Percentiles rank a stretch among this genome's conserved stretches.
Evolutionary conservation across 148 eudicot species (phyloP).

Genomic region (Chenopodium quinoa): DNA sequence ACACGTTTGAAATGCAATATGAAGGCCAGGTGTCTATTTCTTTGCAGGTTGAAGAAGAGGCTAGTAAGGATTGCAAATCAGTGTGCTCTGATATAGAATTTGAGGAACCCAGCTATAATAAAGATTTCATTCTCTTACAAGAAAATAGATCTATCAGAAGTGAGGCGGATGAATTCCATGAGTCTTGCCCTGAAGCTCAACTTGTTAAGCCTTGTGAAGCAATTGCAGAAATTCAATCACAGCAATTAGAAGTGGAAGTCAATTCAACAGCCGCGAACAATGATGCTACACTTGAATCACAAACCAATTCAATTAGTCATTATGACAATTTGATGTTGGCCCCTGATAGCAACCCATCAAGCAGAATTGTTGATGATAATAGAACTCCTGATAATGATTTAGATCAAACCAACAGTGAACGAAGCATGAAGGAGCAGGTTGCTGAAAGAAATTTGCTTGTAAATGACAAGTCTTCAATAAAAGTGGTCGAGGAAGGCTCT

Average conservation of each 20-base stretch:
- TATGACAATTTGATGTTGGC: slow-evolving; percentile 2
- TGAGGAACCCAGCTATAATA: slow-evolving; percentile 17
- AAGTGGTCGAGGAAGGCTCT: slow-evolving; percentile 12
- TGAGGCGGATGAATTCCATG: slow-evolving; percentile 9
- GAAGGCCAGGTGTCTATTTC: slow-evolving; percentile 1
- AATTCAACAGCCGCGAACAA: slow-evolving; percentile 20
- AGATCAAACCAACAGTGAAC: not conserved
- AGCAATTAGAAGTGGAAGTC: slow-evolving; percentile 16
- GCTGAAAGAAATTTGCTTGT: slow-evolving; percentile 5
- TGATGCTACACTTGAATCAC: slow-evolving; percentile 13
- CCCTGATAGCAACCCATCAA: slow-evolving; percentile 22
- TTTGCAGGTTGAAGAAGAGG: slow-evolving; percentile 11
- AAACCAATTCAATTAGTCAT: slow-evolving; percentile 2
- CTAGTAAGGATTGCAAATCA: slow-evolving; percentile 17
- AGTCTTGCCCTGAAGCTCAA: slow-evolving; percentile 18
- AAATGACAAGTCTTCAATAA: slow-evolving; percentile 8
- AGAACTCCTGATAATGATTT: not conserved
- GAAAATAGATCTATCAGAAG: slow-evolving; percentile 16
- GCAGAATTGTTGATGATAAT: slow-evolving; percentile 13
- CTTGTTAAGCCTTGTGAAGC: slow-evolving; percentile 12
- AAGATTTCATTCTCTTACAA: slow-evolving; percentile 12
- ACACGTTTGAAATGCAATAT: not conserved
- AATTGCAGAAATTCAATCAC: slow-evolving; percentile 17
- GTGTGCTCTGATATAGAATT: slow-evolving; percentile 19
- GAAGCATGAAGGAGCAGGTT: slow-evolving; percentile 17